These are phyloP conservation scores for Paramyrothecium sp. DNA, from an alignment of 2,329 filamentous ascomycete species.

Conservation along the genomic window DNA sequence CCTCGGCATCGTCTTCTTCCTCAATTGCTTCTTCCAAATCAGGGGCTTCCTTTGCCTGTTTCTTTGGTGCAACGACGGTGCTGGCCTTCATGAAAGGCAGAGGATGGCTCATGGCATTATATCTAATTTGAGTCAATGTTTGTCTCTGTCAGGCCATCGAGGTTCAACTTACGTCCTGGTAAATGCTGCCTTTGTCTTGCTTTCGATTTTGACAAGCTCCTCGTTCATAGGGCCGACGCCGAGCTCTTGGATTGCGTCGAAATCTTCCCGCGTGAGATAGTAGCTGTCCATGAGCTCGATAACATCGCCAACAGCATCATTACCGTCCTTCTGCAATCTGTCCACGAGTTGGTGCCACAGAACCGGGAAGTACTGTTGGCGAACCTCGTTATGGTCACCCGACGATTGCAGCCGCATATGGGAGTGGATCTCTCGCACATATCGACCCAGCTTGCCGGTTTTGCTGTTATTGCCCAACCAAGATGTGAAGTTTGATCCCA, in stretches of 20 bases:
- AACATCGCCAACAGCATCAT: constrained; percentile 75
- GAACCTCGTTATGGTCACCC: constrained; percentile 88
- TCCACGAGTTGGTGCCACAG: constrained; percentile 81
- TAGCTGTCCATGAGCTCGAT: constrained; percentile 98
- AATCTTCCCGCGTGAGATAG: constrained; percentile 91
- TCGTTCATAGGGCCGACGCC: constrained; percentile 83
- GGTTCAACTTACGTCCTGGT: constrained; percentile 71
- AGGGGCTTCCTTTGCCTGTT: constrained; percentile 71
- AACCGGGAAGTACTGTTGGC: constrained; percentile 89
- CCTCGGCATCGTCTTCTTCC: constrained; percentile 77
- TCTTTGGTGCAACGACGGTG: constrained; percentile 71
- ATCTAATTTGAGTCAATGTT: constrained; percentile 48
- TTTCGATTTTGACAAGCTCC: constrained; percentile 72
- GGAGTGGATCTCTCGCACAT: constrained; percentile 89
- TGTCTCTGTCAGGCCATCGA: constrained; percentile 1
- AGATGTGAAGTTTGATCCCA: constrained; percentile 74
- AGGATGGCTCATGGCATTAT: constrained; percentile 84
- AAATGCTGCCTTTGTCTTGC: constrained; percentile 84
- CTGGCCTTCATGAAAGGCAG: constrained; percentile 95
- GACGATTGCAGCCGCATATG: constrained; percentile 93
- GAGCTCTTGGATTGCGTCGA: constrained; percentile 88
- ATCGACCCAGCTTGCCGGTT: constrained; percentile 71
- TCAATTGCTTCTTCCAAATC: constrained; percentile 97
- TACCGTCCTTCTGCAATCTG: constrained; percentile 73
- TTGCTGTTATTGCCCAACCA: constrained; percentile 98